A percentile compares a stretch with the other conserved stretches of the same genome.
phyloP scores from a whole-genome alignment of 2,329 filamentous ascomycete species.

The Eutypella sp. region DNA sequence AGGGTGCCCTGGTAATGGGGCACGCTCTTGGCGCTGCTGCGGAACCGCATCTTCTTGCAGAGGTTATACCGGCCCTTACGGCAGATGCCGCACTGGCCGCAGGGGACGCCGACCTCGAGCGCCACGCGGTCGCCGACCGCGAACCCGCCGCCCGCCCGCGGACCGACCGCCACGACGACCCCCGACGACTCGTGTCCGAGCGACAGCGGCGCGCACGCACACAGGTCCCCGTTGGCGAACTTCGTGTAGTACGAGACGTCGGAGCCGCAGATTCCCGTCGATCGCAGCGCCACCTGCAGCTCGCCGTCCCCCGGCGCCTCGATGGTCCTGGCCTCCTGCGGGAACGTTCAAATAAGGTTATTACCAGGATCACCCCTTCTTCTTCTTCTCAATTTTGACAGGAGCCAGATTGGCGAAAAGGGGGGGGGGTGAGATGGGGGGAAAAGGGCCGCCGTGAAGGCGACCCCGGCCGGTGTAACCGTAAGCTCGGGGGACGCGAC shows the following conservation, averaged over 20 bases:
- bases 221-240: constrained; percentile 66
- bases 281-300: constrained; percentile 60
- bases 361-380: constrained; percentile 9
- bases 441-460: not conserved
- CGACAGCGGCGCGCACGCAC: constrained; percentile 59
- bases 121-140: constrained; percentile 51
- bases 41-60: constrained; percentile 57
- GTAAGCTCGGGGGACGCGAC: constrained; percentile 12
- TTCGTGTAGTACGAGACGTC: constrained; percentile 70
- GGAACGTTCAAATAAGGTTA: constrained; percentile 8
- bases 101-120: constrained; percentile 34
- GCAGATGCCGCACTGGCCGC: constrained; percentile 34
- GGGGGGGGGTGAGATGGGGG: not conserved
- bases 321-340: constrained; percentile 46
- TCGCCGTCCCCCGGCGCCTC: constrained; percentile 45
- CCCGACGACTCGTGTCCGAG: constrained; percentile 61
- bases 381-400: no score
- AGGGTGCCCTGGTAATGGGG: constrained; percentile 60
- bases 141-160: constrained; percentile 44
- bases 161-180: constrained; percentile 51
- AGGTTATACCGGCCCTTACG: constrained; percentile 55
- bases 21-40: constrained; percentile 58
- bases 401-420: not conserved
- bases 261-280: constrained; percentile 65
- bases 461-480: constrained; percentile 24